Base-by-base conservation (phyloP, 164 flowering plant genomes). In the Litsea cubeba region DNA sequence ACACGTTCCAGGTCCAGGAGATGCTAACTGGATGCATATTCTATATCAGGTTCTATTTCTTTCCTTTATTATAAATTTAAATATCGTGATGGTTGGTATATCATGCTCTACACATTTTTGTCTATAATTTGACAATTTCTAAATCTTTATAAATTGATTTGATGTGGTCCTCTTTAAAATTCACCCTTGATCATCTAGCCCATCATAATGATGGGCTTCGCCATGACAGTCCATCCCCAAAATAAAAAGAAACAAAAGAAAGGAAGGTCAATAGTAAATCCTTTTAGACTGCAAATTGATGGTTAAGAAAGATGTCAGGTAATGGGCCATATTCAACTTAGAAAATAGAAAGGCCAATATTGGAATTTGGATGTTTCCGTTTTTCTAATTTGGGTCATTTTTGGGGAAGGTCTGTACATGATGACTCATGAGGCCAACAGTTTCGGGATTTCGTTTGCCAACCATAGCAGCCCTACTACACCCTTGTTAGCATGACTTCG, bases 21-120 rank as follows among this genome's bases (percentile, higher is more conserved):
- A 90, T 71, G 90, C 98, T 50, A 96, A 96, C 78, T 96, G 98
- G 98, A 88, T 96, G 85, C 97, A 96, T 83, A 90, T 96, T 72
- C 85, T 92, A 6, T 96, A 89, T 82, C 98, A 92, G 99, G 99
- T 93, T 79, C 66, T 65, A 23, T 71, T 54, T 74, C 62, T 75
- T 77, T 72, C 68, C 46, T 40, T 18, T 72, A 6, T 2, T 23
- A 24, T 54, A 15, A 54, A 20, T 54, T 54, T 54, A 14, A 54
- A 54, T 14, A 15, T 54, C 60, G 2, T 54, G 12, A 2, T 12
- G 5, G 60, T 3, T 14, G 3, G n/a, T 15, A 2, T 15, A 54
- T 54, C 15, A 54, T 15, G 17, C n/a, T 54, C 60, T 54, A 54
- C n/a, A 54, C n/a, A 54, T 17, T 11, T 54, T 54, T 54, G n/a